Evolutionary conservation across 495 filamentous ascomycete genomes (phyloP).

Genomic region (Rostrohypoxylon terebratum): DNA sequence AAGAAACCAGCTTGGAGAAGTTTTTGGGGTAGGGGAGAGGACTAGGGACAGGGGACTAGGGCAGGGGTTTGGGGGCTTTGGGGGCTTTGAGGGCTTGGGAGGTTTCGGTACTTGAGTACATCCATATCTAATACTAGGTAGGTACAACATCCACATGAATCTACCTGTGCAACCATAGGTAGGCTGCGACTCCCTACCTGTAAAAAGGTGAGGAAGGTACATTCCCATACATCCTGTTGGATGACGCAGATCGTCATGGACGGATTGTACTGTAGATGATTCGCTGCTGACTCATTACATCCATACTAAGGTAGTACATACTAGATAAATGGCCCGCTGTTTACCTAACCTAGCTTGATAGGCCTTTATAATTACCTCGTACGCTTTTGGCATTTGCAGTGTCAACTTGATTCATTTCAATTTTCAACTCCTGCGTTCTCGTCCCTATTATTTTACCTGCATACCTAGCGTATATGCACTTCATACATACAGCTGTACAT

Average conservation of each 20-base stretch:
- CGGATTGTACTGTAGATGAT: neutral
- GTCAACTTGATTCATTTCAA: neutral
- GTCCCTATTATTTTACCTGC: neutral
- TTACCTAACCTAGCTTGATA: neutral
- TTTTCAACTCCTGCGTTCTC: neutral
- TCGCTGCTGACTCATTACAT: constrained; percentile 1
- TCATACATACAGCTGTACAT: neutral
- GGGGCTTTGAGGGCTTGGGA: neutral
- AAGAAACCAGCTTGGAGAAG: neutral
- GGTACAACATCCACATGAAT: neutral
- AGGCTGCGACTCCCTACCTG: neutral
- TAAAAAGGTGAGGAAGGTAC: neutral
- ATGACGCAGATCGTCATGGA: neutral
- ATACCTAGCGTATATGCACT: neutral
- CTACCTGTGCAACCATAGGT: neutral
- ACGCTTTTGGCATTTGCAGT: neutral
- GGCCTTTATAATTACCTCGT: neutral
- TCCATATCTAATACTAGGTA: no score
- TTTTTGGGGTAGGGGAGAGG: neutral
- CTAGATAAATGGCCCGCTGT: neutral
- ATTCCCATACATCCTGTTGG: neutral
- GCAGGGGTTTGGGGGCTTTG: neutral
- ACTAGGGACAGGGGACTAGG: no score
- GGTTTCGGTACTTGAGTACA: neutral
- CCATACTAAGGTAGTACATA: neutral